phyloP scores from a whole-genome alignment of 441 rosid species.

The Populus hybrid region DNA sequence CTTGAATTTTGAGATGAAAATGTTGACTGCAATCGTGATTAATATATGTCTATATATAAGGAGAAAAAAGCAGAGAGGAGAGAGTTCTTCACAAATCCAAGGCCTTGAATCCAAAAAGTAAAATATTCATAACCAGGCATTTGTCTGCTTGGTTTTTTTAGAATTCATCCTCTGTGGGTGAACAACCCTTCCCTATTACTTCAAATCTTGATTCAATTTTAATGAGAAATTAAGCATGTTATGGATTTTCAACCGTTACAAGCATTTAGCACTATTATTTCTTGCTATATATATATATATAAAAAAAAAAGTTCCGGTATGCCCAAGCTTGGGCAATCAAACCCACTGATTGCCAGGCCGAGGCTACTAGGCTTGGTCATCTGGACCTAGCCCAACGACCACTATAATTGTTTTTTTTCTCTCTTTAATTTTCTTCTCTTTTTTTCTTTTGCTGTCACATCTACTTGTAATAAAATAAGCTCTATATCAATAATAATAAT shows the following conservation, averaged over 20 bases:
- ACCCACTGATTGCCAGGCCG: too few relatives aligned
- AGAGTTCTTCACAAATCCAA: constrained; percentile 36
- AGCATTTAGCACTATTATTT: too few relatives aligned
- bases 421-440: too few relatives aligned
- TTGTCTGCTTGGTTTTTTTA: constrained; percentile 8
- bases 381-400: too few relatives aligned
- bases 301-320: too few relatives aligned
- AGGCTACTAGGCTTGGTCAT: too few relatives aligned
- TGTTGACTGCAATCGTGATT: constrained; percentile 14
- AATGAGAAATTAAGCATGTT: neutral
- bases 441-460: too few relatives aligned
- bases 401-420: too few relatives aligned
- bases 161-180: constrained; percentile 8
- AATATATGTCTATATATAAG: constrained; percentile 32
- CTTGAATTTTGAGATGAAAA: constrained; percentile 23
- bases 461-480: too few relatives aligned
- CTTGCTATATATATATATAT: too few relatives aligned
- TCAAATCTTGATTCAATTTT: neutral
- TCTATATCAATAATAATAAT: too few relatives aligned
- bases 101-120: constrained; percentile 24
- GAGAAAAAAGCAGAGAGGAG: constrained; percentile 18
- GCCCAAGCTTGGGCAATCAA: too few relatives aligned
- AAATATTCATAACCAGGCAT: constrained; percentile 30
- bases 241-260: neutral
- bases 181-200: neutral